phyloP scores from a whole-genome alignment of 371 early-diverging fungal species.

The Mortierella sp. region DNA sequence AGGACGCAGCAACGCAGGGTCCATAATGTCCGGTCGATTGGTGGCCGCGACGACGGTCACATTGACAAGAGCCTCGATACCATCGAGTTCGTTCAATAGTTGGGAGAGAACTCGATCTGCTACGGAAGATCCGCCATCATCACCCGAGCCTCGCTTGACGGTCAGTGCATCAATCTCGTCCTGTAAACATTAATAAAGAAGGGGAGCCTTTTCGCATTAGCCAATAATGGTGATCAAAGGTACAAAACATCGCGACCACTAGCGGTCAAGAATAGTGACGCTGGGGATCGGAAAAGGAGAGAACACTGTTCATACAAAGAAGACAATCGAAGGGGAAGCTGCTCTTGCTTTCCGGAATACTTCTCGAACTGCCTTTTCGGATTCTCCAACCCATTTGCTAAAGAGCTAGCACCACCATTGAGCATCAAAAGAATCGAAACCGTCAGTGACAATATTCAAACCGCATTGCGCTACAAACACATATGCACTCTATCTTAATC shows the following conservation, averaged over 20 bases:
- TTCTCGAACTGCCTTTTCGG: constrained; percentile 96
- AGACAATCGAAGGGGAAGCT: constrained; percentile 95
- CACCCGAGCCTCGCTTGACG: constrained; percentile 76
- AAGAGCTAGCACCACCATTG: constrained; percentile 69
- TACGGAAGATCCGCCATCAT: constrained; percentile 82
- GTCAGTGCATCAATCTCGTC: constrained; percentile 99
- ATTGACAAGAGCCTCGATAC: constrained; percentile 92
- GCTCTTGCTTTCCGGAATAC: constrained; percentile 95
- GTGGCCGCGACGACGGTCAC: constrained; percentile 99
- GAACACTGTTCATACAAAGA: constrained; percentile 80
- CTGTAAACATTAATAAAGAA: constrained; percentile 59
- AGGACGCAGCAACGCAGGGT: constrained; percentile 93
- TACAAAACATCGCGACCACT: too few relatives aligned
- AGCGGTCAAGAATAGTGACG: too few relatives aligned
- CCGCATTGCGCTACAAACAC: too few relatives aligned
- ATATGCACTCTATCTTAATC: too few relatives aligned
- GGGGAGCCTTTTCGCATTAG: too few relatives aligned
- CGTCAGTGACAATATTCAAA: too few relatives aligned
- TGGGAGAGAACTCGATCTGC: constrained; percentile 95
- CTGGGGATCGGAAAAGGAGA: neutral
- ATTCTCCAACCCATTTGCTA: constrained; percentile 99
- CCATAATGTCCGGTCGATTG: constrained; percentile 98
- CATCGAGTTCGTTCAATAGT: constrained; percentile 95
- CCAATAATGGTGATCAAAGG: too few relatives aligned
- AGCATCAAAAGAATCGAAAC: neutral